phyloP scores from a whole-genome alignment of 2,329 filamentous ascomycete genomes.

The Trichophyton rubrum region DNA sequence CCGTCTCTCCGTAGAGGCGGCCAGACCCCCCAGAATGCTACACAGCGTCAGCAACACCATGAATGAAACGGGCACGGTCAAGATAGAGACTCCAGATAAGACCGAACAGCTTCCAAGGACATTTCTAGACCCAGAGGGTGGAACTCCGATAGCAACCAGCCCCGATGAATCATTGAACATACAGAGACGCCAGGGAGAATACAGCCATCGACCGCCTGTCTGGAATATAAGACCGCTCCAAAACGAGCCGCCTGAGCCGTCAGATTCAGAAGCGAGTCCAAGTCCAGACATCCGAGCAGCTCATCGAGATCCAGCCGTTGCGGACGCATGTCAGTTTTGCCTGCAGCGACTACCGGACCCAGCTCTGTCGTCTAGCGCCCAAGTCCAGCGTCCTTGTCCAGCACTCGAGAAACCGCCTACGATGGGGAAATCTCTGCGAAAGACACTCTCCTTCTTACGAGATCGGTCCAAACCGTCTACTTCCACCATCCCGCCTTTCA shows the following conservation, averaged over 20 bases:
- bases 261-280: neutral
- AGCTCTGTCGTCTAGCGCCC: neutral
- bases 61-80: neutral
- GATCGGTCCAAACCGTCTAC: neutral
- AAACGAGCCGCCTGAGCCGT: neutral
- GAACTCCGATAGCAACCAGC: constrained; percentile 11
- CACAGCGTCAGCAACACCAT: neutral
- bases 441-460: neutral
- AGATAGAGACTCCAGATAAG: neutral
- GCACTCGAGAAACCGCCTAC: neutral
- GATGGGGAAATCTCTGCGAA: neutral
- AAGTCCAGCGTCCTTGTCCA: neutral
- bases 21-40: neutral
- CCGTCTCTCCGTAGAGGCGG: neutral
- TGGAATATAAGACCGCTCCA: constrained; percentile 15
- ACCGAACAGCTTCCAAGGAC: neutral
- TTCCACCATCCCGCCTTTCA: neutral
- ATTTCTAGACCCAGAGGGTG: constrained; percentile 9
- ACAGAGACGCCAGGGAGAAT: constrained; percentile 22
- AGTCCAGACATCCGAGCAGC: neutral
- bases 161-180: constrained; percentile 16
- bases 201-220: constrained; percentile 23
- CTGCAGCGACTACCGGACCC: neutral
- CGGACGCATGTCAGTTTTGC: constrained; percentile 9
- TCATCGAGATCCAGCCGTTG: neutral